Conservation (phyloP, 176 grass and related monocot species). For the Oryza rufipogon region DNA sequence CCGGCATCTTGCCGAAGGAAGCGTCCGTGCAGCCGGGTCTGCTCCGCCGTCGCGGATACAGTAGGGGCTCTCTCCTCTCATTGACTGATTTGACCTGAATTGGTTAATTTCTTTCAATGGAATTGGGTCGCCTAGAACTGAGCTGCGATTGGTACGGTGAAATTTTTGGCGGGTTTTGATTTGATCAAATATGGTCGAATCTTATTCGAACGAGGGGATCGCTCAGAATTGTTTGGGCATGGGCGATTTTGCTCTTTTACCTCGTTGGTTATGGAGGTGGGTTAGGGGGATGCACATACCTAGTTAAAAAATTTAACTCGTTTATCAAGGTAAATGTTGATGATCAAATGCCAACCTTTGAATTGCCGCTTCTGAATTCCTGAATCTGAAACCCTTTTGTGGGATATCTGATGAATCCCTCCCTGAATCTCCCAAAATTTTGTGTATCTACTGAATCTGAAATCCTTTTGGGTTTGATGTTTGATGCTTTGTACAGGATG, state of each 20-base stretch:
- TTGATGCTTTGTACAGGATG: too few relatives aligned
- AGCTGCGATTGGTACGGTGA: background rate
- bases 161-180: background rate
- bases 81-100: background rate
- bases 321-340: background rate
- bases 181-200: background rate
- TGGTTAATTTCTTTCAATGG: background rate
- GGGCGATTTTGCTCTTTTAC: background rate
- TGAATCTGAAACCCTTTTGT: too few relatives aligned
- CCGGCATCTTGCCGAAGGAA: background rate
- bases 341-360: background rate
- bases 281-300: background rate
- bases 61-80: conserved; percentile 11
- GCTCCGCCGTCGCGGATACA: background rate
- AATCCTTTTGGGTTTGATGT: background rate
- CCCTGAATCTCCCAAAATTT: background rate
- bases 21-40: background rate
- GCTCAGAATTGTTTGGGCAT: background rate
- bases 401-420: background rate
- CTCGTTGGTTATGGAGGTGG: background rate
- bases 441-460: background rate
- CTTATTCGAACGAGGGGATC: background rate
- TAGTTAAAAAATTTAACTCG: background rate
- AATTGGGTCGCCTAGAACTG: background rate
- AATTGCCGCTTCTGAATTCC: background rate